Conservation (phyloP, 345 rosid species). For the Jatropha curcas region DNA sequence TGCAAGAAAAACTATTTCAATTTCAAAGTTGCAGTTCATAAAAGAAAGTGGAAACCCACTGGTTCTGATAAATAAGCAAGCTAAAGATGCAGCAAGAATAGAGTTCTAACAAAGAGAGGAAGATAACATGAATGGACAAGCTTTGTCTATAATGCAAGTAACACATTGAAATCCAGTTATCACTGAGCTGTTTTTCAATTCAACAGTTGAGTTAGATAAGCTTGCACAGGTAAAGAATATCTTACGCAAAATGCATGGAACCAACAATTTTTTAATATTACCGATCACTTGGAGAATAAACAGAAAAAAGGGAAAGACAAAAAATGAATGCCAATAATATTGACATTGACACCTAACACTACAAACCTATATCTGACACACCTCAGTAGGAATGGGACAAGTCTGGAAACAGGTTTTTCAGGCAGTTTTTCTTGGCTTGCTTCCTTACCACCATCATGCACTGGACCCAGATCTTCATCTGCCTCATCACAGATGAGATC, state of each 20-base stretch:
- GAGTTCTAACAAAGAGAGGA: background rate
- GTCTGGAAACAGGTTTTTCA: conserved; percentile 43
- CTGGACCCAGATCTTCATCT: conserved; percentile 46
- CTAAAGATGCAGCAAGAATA: background rate
- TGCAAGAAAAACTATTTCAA: conserved; percentile 5
- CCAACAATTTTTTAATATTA: background rate
- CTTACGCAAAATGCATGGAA: background rate
- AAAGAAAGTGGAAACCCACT: conserved; percentile 10
- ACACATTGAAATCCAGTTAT: background rate
- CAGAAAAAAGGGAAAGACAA: background rate
- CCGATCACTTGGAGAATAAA: background rate
- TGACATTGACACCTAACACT: too few relatives aligned
- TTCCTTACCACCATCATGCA: conserved; percentile 32
- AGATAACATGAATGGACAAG: background rate
- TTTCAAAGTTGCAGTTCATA: background rate
- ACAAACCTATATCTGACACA: conserved; percentile 29
- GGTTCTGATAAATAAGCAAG: background rate
- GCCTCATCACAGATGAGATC: conserved; percentile 82
- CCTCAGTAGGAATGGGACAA: conserved; percentile 51
- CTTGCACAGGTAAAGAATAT: too few relatives aligned
- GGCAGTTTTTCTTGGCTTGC: conserved; percentile 27
- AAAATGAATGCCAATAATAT: background rate
- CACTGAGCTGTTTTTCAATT: background rate
- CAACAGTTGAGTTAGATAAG: background rate
- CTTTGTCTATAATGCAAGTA: background rate